Percentiles rank a stretch among this genome's conserved stretches.
Conservation (phyloP, 129 eudicot species). For the Chrysanthemum lavandulifolium region DNA sequence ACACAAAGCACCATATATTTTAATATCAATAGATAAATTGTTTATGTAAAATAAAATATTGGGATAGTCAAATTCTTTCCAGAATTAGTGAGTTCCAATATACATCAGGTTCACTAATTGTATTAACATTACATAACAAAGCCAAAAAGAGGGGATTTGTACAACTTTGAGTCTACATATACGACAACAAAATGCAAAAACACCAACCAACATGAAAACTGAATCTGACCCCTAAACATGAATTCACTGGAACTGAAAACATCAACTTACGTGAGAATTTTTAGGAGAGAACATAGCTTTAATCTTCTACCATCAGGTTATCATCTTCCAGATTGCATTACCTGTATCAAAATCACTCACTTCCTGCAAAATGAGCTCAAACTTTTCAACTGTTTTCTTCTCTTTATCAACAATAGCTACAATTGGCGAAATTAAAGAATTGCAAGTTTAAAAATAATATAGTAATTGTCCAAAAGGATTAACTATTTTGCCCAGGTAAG, state of each 20-base stretch:
- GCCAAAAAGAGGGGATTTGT: too few species aligned
- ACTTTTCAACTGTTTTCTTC: conserved; percentile 58
- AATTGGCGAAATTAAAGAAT: conserved; percentile 32
- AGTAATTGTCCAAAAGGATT: background rate
- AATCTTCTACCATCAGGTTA: conserved; percentile 25
- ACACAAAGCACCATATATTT: too few species aligned
- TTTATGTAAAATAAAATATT: too few species aligned
- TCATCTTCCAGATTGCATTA: conserved; percentile 75
- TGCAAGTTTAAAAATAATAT: conserved; percentile 15
- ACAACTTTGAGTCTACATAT: too few species aligned
- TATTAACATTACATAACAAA: too few species aligned
- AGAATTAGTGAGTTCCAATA: too few species aligned
- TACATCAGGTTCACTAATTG: too few species aligned
- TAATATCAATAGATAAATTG: too few species aligned
- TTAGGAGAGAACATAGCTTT: conserved; percentile 1
- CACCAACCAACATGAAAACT: too few species aligned
- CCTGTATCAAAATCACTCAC: conserved; percentile 51
- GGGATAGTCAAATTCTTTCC: too few species aligned
- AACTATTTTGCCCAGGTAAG: background rate
- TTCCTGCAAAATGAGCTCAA: conserved; percentile 53
- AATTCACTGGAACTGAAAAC: background rate
- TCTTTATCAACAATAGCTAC: conserved; percentile 71
- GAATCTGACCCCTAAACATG: too few species aligned
- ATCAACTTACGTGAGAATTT: conserved; percentile 7
- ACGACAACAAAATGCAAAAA: too few species aligned